Evolutionary conservation across 2,329 filamentous ascomycete species (phyloP), one percentile per base, ranked within the genome.

Genomic region (Trichophyton equinum): DNA sequence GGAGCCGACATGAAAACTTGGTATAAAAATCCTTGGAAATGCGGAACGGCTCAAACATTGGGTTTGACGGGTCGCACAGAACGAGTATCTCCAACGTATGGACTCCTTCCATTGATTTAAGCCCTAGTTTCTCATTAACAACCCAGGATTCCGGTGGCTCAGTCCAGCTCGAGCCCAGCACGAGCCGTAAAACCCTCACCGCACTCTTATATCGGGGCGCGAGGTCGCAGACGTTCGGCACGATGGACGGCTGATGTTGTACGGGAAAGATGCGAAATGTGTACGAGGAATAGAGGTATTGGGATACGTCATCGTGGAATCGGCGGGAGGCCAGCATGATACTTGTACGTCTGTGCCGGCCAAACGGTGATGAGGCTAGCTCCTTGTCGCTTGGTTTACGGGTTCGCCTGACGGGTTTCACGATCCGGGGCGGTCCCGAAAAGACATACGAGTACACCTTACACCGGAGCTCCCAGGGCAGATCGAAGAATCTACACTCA

Each of bases 81-180:
- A 57, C 55, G 11, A 57, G 27, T 42, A 57, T 57, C 27, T 57
- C 36, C 40, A 57, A 57, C 15, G 55, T 57, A 57, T 57, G 55
- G n/a, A 57, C 55, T 20, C 20, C 13, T 5, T 57, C n/a, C 55
- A 57, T 42, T 11, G 38, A 20, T 36, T 40, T 27, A 22, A 57
- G 55, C 8, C 55, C 55, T 18, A 57, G 55, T 40, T 57, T 57
- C 40, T 57, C 40, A 44, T 57, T 57, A 1, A 57, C 55, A 25
- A 57, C 55, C 55, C 55, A 57, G 13, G 55, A 57, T 57, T 42
- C 40, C 8, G 55, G 55, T 18, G 55, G 55, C 13, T 57, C 40
- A 3, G 55, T 57, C 55, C 55, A 57, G 27, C 55, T 57, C 27
- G 55, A 40, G 40, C 55, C 55, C 27, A 57, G 36, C n/a, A 57